Evolutionary conservation across 805 yeast genomes (phyloP), one percentile per base, ranked within the genome.

Genomic region (Komagataella ulmi): DNA sequence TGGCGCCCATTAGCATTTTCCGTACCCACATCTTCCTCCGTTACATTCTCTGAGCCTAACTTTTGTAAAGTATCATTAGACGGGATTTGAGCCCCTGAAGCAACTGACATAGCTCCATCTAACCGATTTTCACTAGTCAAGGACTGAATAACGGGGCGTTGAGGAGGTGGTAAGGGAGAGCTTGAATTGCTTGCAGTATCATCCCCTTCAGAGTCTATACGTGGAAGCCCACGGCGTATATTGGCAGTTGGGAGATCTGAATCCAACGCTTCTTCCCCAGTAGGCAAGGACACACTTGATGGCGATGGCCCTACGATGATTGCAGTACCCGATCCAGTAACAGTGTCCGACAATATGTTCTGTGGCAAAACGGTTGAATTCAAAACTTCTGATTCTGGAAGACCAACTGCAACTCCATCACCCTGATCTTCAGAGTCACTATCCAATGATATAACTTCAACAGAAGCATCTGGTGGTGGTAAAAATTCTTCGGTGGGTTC

Each of bases 391-490:
- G 40, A 12, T 14, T 30, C 14, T 6, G 14, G 3, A 2, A 12
- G 40, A 14, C 8, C 8, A 8, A 8, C 8, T 30, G 40, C 12
- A 30, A 30, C 12, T 30, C 69, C 75, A 47, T 67, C 68, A 44
- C 73, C 56, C 36, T 54, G 56, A 4, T 21, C 40, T 14, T 57
- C 61, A 45, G 55, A 52, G 21, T 57, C 80, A 54, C 80, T 76
- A 54, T 77, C 81, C 40, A 79, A 62, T 0, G 75, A 70, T 3
- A 79, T 76, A 1, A 77, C 62, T 47, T 74, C 73, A 3, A 75
- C 71, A 30, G 61, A 65, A 40, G 59, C 60, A 44, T 59, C 43
- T 17, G 17, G n/a, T 17, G 44, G 17, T 24, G 30, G 36, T 50
- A 47, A 49, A 51, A 12, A 57, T 49, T 52, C 51, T 8, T 45